Evolutionary conservation across 106 monocot genomes (phyloP), one percentile per base, ranked within the genome.

Genomic region (Dioscorea zingiberensis): DNA sequence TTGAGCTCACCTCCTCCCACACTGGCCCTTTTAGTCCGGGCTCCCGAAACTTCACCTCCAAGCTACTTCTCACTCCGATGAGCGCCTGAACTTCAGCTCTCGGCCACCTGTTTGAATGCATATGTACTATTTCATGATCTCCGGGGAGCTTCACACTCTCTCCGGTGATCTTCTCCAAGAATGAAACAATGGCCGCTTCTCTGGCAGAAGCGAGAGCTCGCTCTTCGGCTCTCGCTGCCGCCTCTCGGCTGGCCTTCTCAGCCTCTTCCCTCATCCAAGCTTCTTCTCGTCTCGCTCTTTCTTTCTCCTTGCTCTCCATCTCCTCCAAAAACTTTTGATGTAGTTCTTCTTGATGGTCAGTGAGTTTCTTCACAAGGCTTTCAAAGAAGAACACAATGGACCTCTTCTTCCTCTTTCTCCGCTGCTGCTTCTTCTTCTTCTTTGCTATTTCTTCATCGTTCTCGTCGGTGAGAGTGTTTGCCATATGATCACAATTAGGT

Each of bases 1-100:
- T 54, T 22, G 77, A 14, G 78, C 90, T 90, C 64, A 97, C 90
- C 71, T 97, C 95, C 71, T 97, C 95, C 95, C 95, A 97, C 14
- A 97, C 77, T 1, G 87, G 91, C 1, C 91, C 91, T 58, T 91
- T 97, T 48, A 90, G 59, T 2, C 88, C 91, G 0, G 87, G 77
- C 58, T 97, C 95, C 67, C 92, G 88, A 67, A 90, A 92, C 47
- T 76, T 65, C 71, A 69, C 3, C 69, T 97, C 95, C 13, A 91
- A 66, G 32, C 75, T 77, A 53, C 80, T 84, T 15, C 95, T 70
- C 24, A 84, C 82, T n/a, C 80, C 63, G 44, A 97, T 97, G 81
- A 97, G 73, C 10, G 91, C 85, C 44, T 97, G 81, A 3, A 97
- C 95, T 64, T 97, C 95, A 13, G 81, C 83, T 70, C 83, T 97